phyloP scores from a whole-genome alignment of 176 grass and related monocot species.

The Raddia distichophylla region DNA sequence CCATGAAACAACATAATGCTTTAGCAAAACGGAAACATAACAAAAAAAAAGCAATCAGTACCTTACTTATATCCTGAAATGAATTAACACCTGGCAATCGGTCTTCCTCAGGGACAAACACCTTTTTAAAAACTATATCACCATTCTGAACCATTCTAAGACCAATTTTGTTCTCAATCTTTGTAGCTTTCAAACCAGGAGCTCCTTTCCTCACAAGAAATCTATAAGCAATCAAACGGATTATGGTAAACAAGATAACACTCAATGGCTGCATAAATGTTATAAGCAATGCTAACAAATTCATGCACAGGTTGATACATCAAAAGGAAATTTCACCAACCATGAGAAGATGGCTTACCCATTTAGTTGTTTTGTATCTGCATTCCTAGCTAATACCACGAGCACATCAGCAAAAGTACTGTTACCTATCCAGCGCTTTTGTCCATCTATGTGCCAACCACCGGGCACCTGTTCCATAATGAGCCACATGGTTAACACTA shows the following conservation, averaged over 20 bases:
- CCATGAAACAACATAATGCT: background rate
- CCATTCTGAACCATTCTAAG: constrained; percentile 84
- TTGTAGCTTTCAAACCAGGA: constrained; percentile 64
- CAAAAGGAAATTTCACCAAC: constrained; percentile 13
- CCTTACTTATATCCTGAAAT: constrained; percentile 81
- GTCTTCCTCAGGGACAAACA: constrained; percentile 82
- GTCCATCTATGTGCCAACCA: constrained; percentile 72
- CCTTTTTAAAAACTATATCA: constrained; percentile 68
- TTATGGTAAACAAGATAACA: background rate
- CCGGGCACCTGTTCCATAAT: constrained; percentile 56
- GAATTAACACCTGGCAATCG: constrained; percentile 59
- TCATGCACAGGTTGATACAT: constrained; percentile 10
- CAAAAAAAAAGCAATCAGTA: constrained; percentile 16
- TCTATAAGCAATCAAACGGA: constrained; percentile 34
- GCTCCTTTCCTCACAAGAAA: constrained; percentile 77
- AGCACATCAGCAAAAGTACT: constrained; percentile 81
- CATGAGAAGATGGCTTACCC: constrained; percentile 47
- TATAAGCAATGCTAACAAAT: constrained; percentile 3
- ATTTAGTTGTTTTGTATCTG: constrained; percentile 64
- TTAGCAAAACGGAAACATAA: background rate
- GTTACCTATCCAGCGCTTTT: constrained; percentile 85
- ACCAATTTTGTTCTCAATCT: constrained; percentile 85
- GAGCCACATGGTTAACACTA: background rate
- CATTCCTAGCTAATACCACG: constrained; percentile 68
- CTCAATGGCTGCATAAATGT: background rate